Base-by-base conservation (phyloP, 371 early-diverging fungal genomes). In the Gilbertella persicaria region DNA sequence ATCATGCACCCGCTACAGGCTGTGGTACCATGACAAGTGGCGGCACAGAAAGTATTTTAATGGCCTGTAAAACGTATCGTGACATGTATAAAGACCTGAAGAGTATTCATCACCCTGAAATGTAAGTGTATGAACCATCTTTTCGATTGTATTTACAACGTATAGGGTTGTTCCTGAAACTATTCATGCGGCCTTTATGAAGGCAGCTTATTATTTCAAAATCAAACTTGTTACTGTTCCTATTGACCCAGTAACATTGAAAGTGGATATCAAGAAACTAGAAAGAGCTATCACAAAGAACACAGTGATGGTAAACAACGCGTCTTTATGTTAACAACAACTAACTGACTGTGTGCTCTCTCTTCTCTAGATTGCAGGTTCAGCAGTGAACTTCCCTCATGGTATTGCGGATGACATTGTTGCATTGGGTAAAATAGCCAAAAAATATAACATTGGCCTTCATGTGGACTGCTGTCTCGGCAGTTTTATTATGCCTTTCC, bases 401-500 rank as follows among this genome's bases (percentile, higher is more conserved):
- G 97, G 98, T 51, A 90, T 91, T 40, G 86, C 91, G 45, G 98
- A 98, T 62, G 93, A 96, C 70, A 91, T 98, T 50, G 84, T 78
- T 26, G 88, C 81, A 0, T 71, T 98, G 28, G 88, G 89, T 20
- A 69, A 77, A 55, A 62, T 98, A n/a, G 98, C 97, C 2, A 65
- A 80, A 50, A 86, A 89, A 62, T 72, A 89, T 73, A 80, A 86
- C 33, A 83, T 96, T 60, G 93, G 93, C 3, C 69, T 96, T 60
- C 98, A 98, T 62, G 91, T 98, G 12, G 98, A 98, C 70, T 91
- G 93, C 68, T 98, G 98, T 69, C 83, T 97, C 24, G 98, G 98
- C n/a, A 89, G 93, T 55, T 98, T 98, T 61, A 77, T 98, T 53
- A 87, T 96, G 62, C 95, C 98, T 2, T 96, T 93, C 76, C 79